phyloP scores from a whole-genome alignment of 306 rosid species.

The Dryas drummondii region DNA sequence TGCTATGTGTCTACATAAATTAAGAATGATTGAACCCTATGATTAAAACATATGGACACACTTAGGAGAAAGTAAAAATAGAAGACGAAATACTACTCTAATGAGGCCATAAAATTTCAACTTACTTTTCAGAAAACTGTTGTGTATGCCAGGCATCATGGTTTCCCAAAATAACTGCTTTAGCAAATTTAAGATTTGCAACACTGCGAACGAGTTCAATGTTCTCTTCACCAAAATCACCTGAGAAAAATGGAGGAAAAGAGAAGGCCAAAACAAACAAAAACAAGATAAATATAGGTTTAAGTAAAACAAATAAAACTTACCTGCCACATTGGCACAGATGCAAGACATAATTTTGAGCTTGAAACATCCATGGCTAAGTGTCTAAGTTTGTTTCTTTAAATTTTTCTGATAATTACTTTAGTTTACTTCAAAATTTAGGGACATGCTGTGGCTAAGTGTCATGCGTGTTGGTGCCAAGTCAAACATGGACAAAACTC shows the following conservation, averaged over 20 bases:
- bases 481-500: constrained; percentile 4
- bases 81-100: not conserved
- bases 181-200: constrained; percentile 67
- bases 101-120: constrained; percentile 18
- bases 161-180: constrained; percentile 84
- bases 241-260: constrained; percentile 38
- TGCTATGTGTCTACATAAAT: not conserved
- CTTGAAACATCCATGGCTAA: not conserved
- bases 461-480: constrained; percentile 3
- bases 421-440: not conserved
- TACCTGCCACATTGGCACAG: not conserved
- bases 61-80: not conserved
- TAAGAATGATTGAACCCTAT: not conserved
- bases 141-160: constrained; percentile 91
- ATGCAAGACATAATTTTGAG: not conserved
- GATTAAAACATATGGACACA: not conserved
- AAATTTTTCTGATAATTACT: not conserved
- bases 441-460: constrained; percentile 1
- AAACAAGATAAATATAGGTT: not conserved
- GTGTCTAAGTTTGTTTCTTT: not conserved
- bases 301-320: constrained; percentile 23
- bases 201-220: constrained; percentile 74
- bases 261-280: constrained; percentile 9
- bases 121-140: constrained; percentile 74
- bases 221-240: constrained; percentile 95